A percentile compares a stretch with the other conserved stretches of the same genome.
Conservation (phyloP, 1,284 basidiomycete species). For the Cutaneotrichosporon mucoides region DNA sequence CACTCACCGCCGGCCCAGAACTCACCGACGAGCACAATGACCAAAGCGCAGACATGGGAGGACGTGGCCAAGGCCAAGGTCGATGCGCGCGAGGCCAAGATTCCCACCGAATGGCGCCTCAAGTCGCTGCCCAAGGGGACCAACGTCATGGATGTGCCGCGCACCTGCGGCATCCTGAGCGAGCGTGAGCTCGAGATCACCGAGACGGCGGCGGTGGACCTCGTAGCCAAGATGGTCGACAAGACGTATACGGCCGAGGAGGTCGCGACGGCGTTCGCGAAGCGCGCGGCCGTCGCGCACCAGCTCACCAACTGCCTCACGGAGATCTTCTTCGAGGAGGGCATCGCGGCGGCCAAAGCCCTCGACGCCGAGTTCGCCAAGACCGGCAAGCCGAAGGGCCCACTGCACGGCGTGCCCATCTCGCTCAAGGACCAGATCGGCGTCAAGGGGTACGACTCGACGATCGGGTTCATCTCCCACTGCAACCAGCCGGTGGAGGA, state of each 20-base stretch:
- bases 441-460: conserved; percentile 34
- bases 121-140: conserved; percentile 4
- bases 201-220: conserved; percentile 42
- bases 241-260: conserved; percentile 76
- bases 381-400: conserved; percentile 45
- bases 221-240: conserved; percentile 38
- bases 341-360: conserved; percentile 37
- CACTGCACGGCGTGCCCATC: conserved; percentile 53
- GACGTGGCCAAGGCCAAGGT: conserved; percentile 55
- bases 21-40: not conserved
- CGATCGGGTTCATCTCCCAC: conserved; percentile 19
- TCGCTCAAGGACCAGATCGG: conserved; percentile 30
- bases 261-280: conserved; percentile 66
- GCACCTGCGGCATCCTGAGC: conserved; percentile 59
- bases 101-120: conserved; percentile 59
- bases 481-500: conserved; percentile 10
- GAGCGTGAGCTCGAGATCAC: conserved; percentile 64
- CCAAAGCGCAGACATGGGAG: conserved; percentile 50
- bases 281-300: conserved; percentile 73
- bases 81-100: conserved; percentile 52
- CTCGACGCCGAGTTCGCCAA: conserved; percentile 44
- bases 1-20: too few species aligned
- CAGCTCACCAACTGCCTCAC: conserved; percentile 57
- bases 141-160: conserved; percentile 59
- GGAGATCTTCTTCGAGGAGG: conserved; percentile 48